Percentiles rank a stretch among this genome's conserved stretches.
Conservation (phyloP, 2,329 filamentous ascomycete species). For the Botrytis medusae region DNA sequence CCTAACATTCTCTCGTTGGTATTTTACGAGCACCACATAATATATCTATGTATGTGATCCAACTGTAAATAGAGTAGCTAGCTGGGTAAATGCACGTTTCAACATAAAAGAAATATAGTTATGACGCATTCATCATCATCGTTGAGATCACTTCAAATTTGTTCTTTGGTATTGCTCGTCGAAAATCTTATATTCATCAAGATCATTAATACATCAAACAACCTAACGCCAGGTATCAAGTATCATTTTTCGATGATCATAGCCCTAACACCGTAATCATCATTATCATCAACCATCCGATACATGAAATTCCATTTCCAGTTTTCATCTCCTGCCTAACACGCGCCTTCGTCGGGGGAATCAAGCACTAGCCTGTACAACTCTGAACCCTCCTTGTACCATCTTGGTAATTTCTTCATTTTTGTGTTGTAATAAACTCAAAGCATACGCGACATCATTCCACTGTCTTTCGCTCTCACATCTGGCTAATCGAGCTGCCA, state of each 20-base stretch:
- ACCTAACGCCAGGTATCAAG: background rate
- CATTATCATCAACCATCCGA: conserved; percentile 11
- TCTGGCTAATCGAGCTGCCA: conserved; percentile 79
- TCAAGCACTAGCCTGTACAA: conserved; percentile 60
- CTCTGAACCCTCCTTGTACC: conserved; percentile 72
- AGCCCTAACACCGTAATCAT: conserved; percentile 2
- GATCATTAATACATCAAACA: conserved; percentile 13
- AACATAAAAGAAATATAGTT: background rate
- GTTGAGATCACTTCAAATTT: background rate
- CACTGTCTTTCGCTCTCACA: conserved; percentile 94
- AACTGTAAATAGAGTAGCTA: background rate
- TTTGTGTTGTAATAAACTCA: conserved; percentile 88
- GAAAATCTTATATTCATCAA: conserved; percentile 6
- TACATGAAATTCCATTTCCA: background rate
- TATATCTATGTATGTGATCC: background rate
- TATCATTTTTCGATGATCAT: background rate
- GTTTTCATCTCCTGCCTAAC: background rate
- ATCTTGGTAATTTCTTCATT: conserved; percentile 84
- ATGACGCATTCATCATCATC: background rate
- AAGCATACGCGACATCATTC: conserved; percentile 93
- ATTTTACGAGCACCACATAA: background rate
- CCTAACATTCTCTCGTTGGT: background rate
- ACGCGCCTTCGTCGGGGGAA: background rate
- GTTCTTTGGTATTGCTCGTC: background rate
- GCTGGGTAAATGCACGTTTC: background rate